Evolutionary conservation across 192 early-diverging fungal genomes (phyloP).

Genomic region (Backusella australiensis): DNA sequence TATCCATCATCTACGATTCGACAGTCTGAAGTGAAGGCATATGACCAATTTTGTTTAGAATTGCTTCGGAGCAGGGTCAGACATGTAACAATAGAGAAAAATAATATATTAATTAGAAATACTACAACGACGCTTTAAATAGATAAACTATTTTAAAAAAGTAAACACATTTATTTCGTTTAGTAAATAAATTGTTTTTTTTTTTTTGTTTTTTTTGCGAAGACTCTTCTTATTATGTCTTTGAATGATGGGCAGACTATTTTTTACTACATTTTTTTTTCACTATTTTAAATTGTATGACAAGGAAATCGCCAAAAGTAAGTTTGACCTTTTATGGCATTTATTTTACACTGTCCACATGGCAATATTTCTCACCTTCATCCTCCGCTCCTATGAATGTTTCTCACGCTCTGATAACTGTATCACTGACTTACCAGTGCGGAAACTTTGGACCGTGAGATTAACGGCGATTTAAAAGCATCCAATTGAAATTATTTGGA

Average conservation of each 20-base stretch:
- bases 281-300: not conserved
- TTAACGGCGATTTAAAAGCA: not conserved
- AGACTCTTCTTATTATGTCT: not conserved
- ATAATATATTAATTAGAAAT: not conserved
- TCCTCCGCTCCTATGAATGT: constrained; percentile 1
- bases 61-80: not conserved
- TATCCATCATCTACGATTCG: not conserved
- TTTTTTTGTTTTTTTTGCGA: not conserved
- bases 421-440: not conserved
- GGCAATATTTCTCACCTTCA: not conserved
- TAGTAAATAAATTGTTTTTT: not conserved
- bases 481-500: not conserved
- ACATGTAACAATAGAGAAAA: not conserved
- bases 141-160: not conserved
- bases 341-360: constrained; percentile 1
- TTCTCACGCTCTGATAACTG: constrained; percentile 5
- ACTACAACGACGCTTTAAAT: not conserved
- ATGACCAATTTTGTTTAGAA: not conserved
- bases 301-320: not conserved
- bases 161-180: not conserved
- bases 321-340: not conserved
- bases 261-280: not conserved
- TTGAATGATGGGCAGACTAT: not conserved
- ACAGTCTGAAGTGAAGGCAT: not conserved
- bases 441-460: not conserved